phyloP scores from a whole-genome alignment of 306 rosid species.

The Glycine soja region DNA sequence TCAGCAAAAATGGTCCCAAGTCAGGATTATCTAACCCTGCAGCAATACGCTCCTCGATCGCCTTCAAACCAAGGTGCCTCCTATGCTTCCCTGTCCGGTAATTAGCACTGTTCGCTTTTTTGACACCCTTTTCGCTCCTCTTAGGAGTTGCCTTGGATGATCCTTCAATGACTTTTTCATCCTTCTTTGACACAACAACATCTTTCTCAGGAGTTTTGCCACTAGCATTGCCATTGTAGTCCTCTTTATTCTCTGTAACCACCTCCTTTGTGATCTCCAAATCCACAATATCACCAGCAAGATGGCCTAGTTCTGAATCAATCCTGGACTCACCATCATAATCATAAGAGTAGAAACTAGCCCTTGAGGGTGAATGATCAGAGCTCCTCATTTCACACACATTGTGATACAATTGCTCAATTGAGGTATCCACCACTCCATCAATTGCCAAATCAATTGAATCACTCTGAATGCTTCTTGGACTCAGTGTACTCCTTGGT shows the following conservation, averaged over 20 bases:
- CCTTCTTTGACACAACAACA: conserved; percentile 38
- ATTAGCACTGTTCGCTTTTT: conserved; percentile 53
- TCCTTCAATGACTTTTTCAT: conserved; percentile 49
- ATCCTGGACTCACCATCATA: conserved; percentile 81
- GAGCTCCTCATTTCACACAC: conserved; percentile 90
- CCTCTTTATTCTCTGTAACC: conserved; percentile 54
- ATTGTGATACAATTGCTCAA: conserved; percentile 82
- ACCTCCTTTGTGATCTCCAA: conserved; percentile 70
- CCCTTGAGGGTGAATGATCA: conserved; percentile 83
- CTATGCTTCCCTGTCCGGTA: conserved; percentile 56
- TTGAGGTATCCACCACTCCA: conserved; percentile 72
- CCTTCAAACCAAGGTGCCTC: conserved; percentile 61
- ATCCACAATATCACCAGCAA: conserved; percentile 63
- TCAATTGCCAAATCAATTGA: conserved; percentile 75
- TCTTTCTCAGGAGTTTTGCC: too few relatives aligned
- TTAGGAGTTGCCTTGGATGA: conserved; percentile 53
- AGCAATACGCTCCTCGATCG: conserved; percentile 47
- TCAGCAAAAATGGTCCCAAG: conserved; percentile 72
- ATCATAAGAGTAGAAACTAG: conserved; percentile 75
- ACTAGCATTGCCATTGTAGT: too few relatives aligned
- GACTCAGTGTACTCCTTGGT: conserved; percentile 77
- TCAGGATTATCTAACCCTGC: conserved; percentile 66
- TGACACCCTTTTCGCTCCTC: conserved; percentile 54
- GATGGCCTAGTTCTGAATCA: conserved; percentile 81
- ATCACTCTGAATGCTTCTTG: conserved; percentile 70